Evolutionary conservation across 2,329 filamentous ascomycete species (phyloP).

Genomic region (Colletotrichum tamarilloi): DNA sequence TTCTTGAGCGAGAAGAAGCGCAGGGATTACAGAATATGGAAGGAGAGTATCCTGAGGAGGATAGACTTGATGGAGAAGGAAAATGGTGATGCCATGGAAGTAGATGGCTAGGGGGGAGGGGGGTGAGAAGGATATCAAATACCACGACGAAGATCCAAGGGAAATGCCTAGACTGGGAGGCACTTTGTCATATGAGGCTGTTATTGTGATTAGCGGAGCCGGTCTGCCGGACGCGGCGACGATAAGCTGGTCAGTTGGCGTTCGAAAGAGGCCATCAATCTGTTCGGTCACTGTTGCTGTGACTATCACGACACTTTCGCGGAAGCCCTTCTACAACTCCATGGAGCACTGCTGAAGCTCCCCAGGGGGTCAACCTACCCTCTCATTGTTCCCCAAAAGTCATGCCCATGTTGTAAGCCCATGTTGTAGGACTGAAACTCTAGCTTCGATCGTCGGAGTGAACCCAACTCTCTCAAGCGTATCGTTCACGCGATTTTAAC

Average conservation of each 20-base stretch:
- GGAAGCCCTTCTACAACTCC: not conserved
- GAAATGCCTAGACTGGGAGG: not conserved
- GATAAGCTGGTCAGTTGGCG: not conserved
- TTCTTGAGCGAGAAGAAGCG: slow-evolving; percentile 74
- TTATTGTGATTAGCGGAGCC: not conserved
- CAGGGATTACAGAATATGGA: slow-evolving; percentile 73
- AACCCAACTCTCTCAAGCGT: too few relatives aligned
- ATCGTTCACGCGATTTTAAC: too few relatives aligned
- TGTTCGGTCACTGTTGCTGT: not conserved
- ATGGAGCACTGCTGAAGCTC: not conserved
- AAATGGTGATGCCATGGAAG: slow-evolving; percentile 46
- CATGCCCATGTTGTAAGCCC: too few relatives aligned
- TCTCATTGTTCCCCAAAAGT: too few relatives aligned
- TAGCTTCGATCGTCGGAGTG: too few relatives aligned
- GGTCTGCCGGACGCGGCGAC: not conserved
- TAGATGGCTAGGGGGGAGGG: slow-evolving; percentile 39
- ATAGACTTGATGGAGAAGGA: slow-evolving; percentile 61
- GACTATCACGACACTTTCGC: not conserved
- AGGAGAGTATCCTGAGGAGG: slow-evolving; percentile 65
- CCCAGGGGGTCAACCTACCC: too few relatives aligned
- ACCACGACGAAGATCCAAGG: not conserved
- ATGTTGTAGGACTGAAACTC: too few relatives aligned
- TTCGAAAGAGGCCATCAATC: not conserved
- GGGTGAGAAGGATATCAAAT: not conserved
- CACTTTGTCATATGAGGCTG: not conserved